phyloP scores from a whole-genome alignment of 805 yeast species.

The Saitoella complicata region DNA sequence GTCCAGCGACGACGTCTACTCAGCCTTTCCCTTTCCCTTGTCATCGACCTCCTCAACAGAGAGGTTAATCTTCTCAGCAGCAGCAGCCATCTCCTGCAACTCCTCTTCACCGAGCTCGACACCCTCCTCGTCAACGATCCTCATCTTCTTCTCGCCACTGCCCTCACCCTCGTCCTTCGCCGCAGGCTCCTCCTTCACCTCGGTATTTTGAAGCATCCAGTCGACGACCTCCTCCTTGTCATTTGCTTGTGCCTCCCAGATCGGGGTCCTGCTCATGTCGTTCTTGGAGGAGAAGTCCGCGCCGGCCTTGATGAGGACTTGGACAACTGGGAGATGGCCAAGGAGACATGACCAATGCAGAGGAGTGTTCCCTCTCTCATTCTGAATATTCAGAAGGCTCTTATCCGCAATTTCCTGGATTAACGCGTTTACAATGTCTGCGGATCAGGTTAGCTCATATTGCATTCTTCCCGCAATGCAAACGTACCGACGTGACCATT shows the following conservation, averaged over 20 bases:
- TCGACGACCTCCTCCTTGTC: conserved; percentile 62
- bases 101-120: too few species aligned
- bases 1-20: too few species aligned
- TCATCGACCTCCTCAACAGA: conserved; percentile 8
- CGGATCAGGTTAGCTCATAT: too few species aligned
- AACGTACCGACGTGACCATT: conserved; percentile 59
- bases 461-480: too few species aligned
- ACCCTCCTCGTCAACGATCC: too few species aligned
- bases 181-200: conserved; percentile 40
- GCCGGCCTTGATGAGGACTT: conserved; percentile 53
- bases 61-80: neutral
- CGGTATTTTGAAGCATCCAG: conserved; percentile 56
- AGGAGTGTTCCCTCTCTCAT: conserved; percentile 82
- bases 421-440: conserved; percentile 1
- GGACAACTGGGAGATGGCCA: conserved; percentile 62
- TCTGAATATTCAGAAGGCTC: conserved; percentile 26
- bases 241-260: conserved; percentile 76
- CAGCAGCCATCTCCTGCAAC: too few species aligned
- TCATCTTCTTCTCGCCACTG: too few species aligned
- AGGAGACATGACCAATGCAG: conserved; percentile 92
- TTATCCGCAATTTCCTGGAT: too few species aligned
- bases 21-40: conserved; percentile 8
- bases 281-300: conserved; percentile 77
- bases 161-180: conserved; percentile 25
- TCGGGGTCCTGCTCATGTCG: conserved; percentile 59